phyloP scores from a whole-genome alignment of 768 basidiomycete genomes.

The Grammothele lineata region DNA sequence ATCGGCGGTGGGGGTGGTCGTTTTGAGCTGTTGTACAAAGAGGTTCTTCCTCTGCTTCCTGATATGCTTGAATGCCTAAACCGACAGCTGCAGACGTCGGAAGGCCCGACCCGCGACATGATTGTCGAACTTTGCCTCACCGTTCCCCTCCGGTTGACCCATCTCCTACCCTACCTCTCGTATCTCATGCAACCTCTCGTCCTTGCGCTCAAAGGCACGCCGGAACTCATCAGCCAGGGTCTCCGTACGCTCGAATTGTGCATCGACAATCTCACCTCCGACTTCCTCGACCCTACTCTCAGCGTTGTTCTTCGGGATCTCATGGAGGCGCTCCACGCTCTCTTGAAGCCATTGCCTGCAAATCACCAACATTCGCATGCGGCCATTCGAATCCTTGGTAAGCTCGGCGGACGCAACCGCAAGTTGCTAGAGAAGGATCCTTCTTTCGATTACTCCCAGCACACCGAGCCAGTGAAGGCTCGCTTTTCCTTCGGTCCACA shows the following conservation, averaged over 20 bases:
- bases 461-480: conserved; percentile 67
- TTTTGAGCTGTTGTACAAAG: conserved; percentile 93
- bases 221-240: conserved; percentile 92
- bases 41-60: conserved; percentile 91
- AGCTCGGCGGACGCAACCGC: conserved; percentile 92
- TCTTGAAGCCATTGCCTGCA: conserved; percentile 85
- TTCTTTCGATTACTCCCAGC: conserved; percentile 62
- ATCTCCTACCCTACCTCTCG: conserved; percentile 89
- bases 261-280: conserved; percentile 96
- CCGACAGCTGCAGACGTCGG: conserved; percentile 80
- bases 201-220: conserved; percentile 78
- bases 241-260: conserved; percentile 96
- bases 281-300: conserved; percentile 95
- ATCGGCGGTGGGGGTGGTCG: conserved; percentile 90
- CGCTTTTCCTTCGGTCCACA: conserved; percentile 72
- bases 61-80: conserved; percentile 97
- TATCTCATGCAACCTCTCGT: conserved; percentile 97
- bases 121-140: conserved; percentile 97
- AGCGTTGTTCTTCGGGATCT: conserved; percentile 89
- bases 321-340: conserved; percentile 90
- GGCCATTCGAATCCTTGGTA: conserved; percentile 93
- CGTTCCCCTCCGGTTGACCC: conserved; percentile 91
- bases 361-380: conserved; percentile 90
- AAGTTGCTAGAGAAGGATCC: conserved; percentile 81
- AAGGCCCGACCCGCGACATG: conserved; percentile 81